Evolutionary conservation across 2,329 filamentous ascomycete genomes (phyloP).

Genomic region (Amphichorda felina): DNA sequence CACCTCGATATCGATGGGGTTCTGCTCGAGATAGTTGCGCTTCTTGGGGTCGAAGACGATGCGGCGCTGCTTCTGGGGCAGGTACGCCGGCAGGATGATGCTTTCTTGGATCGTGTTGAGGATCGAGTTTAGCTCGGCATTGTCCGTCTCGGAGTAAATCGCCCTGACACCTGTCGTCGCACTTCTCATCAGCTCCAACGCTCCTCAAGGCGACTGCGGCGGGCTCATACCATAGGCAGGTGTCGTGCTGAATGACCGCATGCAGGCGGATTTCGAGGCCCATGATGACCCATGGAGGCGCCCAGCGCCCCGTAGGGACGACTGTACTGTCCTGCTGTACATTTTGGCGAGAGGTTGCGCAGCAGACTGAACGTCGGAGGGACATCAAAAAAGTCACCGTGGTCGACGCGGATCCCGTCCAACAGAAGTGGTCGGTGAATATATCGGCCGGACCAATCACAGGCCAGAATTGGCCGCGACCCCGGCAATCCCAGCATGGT

Average conservation of each 20-base stretch:
- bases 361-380: too few species aligned
- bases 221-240: slow-evolving; percentile 17
- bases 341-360: neutral
- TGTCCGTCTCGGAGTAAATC: slow-evolving; percentile 39
- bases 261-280: neutral
- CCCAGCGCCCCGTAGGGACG: slow-evolving; percentile 12
- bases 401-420: too few species aligned
- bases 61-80: slow-evolving; percentile 38
- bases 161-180: slow-evolving; percentile 16
- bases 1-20: slow-evolving; percentile 47
- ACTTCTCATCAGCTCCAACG: neutral
- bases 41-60: slow-evolving; percentile 36
- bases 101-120: slow-evolving; percentile 42
- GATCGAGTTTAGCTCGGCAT: slow-evolving; percentile 37
- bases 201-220: neutral
- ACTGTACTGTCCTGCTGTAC: slow-evolving; percentile 4
- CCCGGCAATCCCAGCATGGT: neutral
- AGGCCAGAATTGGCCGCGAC: neutral
- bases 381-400: too few species aligned
- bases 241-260: slow-evolving; percentile 17
- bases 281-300: slow-evolving; percentile 3
- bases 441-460: slow-evolving; percentile 3
- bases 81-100: slow-evolving; percentile 50
- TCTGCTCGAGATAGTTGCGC: slow-evolving; percentile 34
- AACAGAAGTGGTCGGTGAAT: slow-evolving; percentile 2